A percentile compares a stretch with the other conserved stretches of the same genome.
Conservation (phyloP, 306 rosid species). For the Lotus japonicus region DNA sequence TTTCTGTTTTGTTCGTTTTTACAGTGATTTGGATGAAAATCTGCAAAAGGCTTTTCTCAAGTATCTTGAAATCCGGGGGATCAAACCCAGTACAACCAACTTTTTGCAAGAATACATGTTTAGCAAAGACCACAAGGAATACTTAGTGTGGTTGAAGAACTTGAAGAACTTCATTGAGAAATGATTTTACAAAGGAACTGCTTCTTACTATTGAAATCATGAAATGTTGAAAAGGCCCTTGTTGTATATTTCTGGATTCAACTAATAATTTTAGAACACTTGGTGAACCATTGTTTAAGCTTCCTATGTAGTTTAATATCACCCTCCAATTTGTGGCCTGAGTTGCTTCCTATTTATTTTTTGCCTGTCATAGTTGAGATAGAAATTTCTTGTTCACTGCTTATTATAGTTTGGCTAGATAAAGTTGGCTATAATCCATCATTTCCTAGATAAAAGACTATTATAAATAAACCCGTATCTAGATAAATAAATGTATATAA, state of each 20-base stretch:
- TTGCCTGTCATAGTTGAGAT: background rate
- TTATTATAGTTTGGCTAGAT: background rate
- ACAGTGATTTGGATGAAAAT: conserved; percentile 86
- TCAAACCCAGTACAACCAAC: conserved; percentile 44
- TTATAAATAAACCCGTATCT: too few relatives aligned
- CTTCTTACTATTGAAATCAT: background rate
- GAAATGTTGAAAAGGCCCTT: conserved; percentile 8
- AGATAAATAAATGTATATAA: too few relatives aligned
- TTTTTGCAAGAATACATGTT: conserved; percentile 68
- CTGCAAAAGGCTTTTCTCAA: conserved; percentile 75
- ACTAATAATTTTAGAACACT: conserved; percentile 6
- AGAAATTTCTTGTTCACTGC: background rate
- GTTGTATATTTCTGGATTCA: background rate
- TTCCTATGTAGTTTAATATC: background rate
- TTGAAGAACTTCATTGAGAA: conserved; percentile 65
- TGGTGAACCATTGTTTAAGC: background rate
- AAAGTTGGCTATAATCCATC: too few relatives aligned
- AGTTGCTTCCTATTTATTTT: background rate
- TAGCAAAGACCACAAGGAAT: conserved; percentile 61
- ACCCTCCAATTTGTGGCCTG: background rate
- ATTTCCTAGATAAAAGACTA: too few relatives aligned
- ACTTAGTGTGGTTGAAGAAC: conserved; percentile 70
- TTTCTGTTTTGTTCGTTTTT: background rate
- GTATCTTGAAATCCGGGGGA: conserved; percentile 74
- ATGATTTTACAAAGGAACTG: conserved; percentile 17